These are phyloP conservation scores for Pseudopyrenochaeta lycopersici DNA, from an alignment of 2,329 filamentous ascomycete species.

Conservation along the genomic window DNA sequence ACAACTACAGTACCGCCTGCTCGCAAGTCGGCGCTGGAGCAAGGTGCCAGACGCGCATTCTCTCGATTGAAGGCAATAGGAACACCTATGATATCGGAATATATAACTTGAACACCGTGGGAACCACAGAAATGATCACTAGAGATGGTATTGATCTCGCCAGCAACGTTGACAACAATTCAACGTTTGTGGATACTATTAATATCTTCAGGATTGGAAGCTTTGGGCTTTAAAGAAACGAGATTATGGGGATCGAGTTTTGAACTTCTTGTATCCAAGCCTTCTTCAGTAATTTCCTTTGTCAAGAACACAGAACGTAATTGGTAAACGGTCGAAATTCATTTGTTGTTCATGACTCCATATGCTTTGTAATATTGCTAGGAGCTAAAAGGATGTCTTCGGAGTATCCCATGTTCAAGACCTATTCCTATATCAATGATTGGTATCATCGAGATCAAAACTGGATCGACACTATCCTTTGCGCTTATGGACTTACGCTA, in stretches of 20 bases:
- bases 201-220: conserved; percentile 39
- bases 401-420: too few relatives aligned
- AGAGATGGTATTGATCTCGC: conserved; percentile 55
- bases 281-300: neutral
- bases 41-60: conserved; percentile 60
- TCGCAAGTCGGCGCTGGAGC: conserved; percentile 34
- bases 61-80: conserved; percentile 55
- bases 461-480: too few relatives aligned
- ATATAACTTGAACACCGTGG: conserved; percentile 61
- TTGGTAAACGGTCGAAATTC: too few relatives aligned
- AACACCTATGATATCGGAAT: conserved; percentile 46
- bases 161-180: conserved; percentile 57
- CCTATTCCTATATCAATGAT: too few relatives aligned
- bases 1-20: conserved; percentile 63
- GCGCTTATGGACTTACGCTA: too few relatives aligned
- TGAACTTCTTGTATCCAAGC: neutral
- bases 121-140: conserved; percentile 56
- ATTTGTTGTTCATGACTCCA: too few relatives aligned
- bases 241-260: neutral
- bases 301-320: neutral
- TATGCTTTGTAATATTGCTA: too few relatives aligned
- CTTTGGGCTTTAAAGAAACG: conserved; percentile 11
- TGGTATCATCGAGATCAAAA: too few relatives aligned
- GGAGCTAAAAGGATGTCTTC: too few relatives aligned
- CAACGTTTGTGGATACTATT: conserved; percentile 51